Evolutionary conservation across 176 grass and related monocot species (phyloP), one percentile per base, ranked within the genome.

Genomic region (Canna indica): DNA sequence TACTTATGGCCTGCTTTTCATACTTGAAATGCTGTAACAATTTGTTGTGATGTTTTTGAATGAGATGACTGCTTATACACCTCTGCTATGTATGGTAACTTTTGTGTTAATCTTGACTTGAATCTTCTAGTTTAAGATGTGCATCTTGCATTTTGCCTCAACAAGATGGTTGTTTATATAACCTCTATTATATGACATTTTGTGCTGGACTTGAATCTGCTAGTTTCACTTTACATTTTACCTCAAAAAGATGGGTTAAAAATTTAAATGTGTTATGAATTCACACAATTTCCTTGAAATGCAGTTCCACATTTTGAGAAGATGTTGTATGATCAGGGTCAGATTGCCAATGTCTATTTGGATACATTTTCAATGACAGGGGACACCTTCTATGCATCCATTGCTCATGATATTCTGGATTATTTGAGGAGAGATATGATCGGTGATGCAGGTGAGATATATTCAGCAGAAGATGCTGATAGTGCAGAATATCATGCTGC

Each of bases 251-350:
- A 16, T 17, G 17, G 7, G 11, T 29, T 34, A 13, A 36, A 18
- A 52, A n/a, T 32, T 18, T 7, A 67, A 11, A 81, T 81, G 3
- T 20, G 11, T 41, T 29, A 33, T 67, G 27, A 76, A 45, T 25
- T 77, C 73, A 61, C 54, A 74, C 36, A 30, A 1, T 59, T 30
- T 36, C 71, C 63, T 79, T 17, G 54, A 24, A 72, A 30, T 81
- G 72, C 88, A 96, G 93, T 96, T 76, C 93, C 93, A 36, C 93
- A 96, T 81, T 96, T 96, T 78, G 93, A 96, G 77, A 91, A 96
- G 81, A 96, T 96, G 93, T 44, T 96, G 69, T 96, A 96, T 14
- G 93, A 96, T 74, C 93, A 96, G 75, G 88, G 88, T 53, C 93
- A 96, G 69, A 78, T 96, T 67, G 79, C 86, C 36, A 91, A 96